Evolutionary conservation across 768 basidiomycete species (phyloP).

Genomic region (Tricholoma furcatifolium): DNA sequence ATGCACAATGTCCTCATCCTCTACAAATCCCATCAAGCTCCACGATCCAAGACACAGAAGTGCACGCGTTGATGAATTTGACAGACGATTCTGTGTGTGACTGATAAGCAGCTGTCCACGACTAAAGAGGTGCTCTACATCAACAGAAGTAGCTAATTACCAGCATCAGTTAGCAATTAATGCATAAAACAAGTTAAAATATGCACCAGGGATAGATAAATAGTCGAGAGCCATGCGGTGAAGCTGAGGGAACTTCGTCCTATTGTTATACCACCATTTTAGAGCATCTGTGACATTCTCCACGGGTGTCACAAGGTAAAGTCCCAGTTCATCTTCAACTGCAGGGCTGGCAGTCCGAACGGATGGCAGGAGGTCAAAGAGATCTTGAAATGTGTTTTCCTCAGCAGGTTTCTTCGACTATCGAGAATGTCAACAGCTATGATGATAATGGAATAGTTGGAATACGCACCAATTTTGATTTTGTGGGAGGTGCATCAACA

Average conservation of each 20-base stretch:
- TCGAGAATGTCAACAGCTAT: background rate
- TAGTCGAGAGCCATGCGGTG: conserved; percentile 28
- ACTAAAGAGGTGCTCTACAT: conserved; percentile 25
- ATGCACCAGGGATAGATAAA: conserved; percentile 23
- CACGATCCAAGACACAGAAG: conserved; percentile 23
- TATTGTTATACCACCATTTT: conserved; percentile 21
- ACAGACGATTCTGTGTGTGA: conserved; percentile 19
- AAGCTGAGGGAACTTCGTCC: conserved; percentile 16
- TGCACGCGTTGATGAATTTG: conserved; percentile 15
- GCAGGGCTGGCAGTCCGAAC: background rate
- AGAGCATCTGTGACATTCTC: conserved; percentile 18
- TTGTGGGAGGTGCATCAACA: no score
- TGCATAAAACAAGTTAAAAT: background rate
- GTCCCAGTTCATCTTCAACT: conserved; percentile 15
- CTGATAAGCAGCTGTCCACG: conserved; percentile 21
- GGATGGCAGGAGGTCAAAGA: conserved; percentile 13
- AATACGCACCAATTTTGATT: background rate
- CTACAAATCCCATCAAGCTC: conserved; percentile 12
- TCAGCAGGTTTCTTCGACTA: background rate
- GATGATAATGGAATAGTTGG: background rate
- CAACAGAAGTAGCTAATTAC: conserved; percentile 19
- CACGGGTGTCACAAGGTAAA: conserved; percentile 20
- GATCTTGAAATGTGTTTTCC: conserved; percentile 13
- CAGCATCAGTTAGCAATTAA: background rate
- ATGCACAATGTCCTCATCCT: conserved; percentile 2